Evolutionary conservation across 805 yeast species (phyloP), one percentile per base, ranked within the genome.

Genomic region (Teunomyces funiuensis): DNA sequence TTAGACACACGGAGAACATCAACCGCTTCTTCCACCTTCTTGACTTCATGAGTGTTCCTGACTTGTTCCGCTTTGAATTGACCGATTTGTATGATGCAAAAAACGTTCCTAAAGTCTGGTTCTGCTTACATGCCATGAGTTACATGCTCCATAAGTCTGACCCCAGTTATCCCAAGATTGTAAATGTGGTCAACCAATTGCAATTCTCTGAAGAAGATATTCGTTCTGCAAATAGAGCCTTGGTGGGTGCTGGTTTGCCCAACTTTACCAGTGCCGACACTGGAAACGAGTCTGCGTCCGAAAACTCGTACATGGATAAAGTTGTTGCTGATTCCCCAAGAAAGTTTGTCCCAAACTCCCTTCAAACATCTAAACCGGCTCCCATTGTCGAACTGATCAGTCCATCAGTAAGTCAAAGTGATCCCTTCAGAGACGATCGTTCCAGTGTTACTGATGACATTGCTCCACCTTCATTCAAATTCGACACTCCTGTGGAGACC

Each of bases 1-100:
- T 88, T 69, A 81, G 85, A 47, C 96, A 88, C 60, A 88, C 96
- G 0, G 97, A 93, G 57, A 93, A 93, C 58, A 91, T 93, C 57
- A 88, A 88, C 53, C 72, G 81, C 16, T 90, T 91, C 60, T 83
- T 91, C 58, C 70, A 75, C 15, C 77, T 91, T 42, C 69, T 88
- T 22, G 83, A 79, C 42, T 77, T 70, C 44, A 73, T 88, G 45
- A 82, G 79, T 19, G 80, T 93, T 50, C 99, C 98, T 0, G 90
- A 87, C 42, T 73, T 89, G 41, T 93, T 90, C 60, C 76, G 85
- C 37, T 93, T 93, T 58, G 99, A 91, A 59, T 76, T 90, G 44
- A 89, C 96, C 3, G 99, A 93, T 62, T 71, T 93, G 27, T 93
- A 89, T 63, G 97, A 93, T 57, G 83, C 84, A 56, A 90, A 88